These are phyloP conservation scores for Collybiopsis confluens DNA, from an alignment of 768 basidiomycete species.

Conservation along the genomic window DNA sequence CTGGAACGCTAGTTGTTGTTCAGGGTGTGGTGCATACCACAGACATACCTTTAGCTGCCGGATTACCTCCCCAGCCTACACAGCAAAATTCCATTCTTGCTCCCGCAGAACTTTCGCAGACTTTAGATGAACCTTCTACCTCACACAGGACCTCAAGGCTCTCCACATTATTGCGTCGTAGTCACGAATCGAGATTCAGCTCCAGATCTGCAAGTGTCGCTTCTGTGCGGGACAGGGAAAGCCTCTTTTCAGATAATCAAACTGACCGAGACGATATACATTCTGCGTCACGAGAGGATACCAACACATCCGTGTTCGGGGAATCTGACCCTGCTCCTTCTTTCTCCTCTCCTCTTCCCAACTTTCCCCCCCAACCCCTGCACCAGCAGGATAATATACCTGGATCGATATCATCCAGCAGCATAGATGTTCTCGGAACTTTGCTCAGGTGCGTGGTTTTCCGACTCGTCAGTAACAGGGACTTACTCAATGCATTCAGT, in stretches of 20 bases:
- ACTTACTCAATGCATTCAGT: conserved; percentile 31
- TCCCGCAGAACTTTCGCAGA: background rate
- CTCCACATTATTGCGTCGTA: conserved; percentile 2
- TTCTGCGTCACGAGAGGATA: background rate
- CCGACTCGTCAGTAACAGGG: conserved; percentile 4
- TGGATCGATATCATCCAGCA: conserved; percentile 55
- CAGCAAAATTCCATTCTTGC: background rate
- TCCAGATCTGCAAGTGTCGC: conserved; percentile 18
- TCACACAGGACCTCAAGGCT: background rate
- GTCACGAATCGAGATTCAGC: background rate
- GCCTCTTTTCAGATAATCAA: conserved; percentile 8
- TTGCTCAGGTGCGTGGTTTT: conserved; percentile 57
- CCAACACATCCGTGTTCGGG: background rate
- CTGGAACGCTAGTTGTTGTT: conserved; percentile 77
- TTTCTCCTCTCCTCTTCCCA: background rate
- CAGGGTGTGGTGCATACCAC: conserved; percentile 81
- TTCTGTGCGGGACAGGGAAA: background rate
- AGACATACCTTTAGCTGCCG: conserved; percentile 43
- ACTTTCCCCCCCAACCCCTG: too few relatives aligned
- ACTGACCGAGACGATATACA: background rate
- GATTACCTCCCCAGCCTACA: background rate
- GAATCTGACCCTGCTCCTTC: background rate
- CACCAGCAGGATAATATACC: background rate
- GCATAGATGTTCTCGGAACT: conserved; percentile 82
- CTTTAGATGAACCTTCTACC: background rate